Base-by-base conservation (phyloP, 2,329 filamentous ascomycete species). In the Cladophialophora chaetospira region DNA sequence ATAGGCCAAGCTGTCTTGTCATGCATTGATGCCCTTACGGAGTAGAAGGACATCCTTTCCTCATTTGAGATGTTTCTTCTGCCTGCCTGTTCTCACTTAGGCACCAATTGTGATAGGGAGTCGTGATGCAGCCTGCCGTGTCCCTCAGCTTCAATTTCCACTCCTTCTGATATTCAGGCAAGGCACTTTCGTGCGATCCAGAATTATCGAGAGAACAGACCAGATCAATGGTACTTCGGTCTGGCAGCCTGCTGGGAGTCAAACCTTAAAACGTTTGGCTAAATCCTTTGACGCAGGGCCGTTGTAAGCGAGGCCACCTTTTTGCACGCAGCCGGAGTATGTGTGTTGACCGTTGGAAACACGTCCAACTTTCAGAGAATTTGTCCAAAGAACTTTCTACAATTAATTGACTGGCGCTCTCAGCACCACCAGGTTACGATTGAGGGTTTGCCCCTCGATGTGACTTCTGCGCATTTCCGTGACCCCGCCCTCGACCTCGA, bases 391-490 rank as follows among this genome's bases (percentile, higher is more conserved):
- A 10, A 21, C 3, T 29, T 28, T n/a, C 35, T 42, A 15, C 36
- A 17, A 26, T 21, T 31, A 21, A 3, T 25, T 13, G 3, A 17
- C 25, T 33, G 21, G 25, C 15, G 11, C 35, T 21, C 23, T 43
- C 48, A n/a, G n/a, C 31, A 43, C 25, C 15, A 51, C 35, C 42
- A n/a, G 25, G 33, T 51, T 15, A 43, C 35, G 17, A 35, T 53
- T 48, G 52, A 48, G 57, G 60, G 53, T 49, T 57, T 55, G 55
- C 52, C 55, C 50, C 48, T 35, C 49, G 59, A 45, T 53, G 55
- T 17, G 36, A 25, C 17, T 54, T 56, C 45, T 59, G 55, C n/a
- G 43, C 40, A 15, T 58, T 45, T 43, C 57, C 53, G 43, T 50
- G 56, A 36, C 57, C 57, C 11, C 58, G 43, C 4, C 53, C 59